Evolutionary conservation across 2,329 filamentous ascomycete species (phyloP).

Genomic region (Verticillium nonalfalfae): DNA sequence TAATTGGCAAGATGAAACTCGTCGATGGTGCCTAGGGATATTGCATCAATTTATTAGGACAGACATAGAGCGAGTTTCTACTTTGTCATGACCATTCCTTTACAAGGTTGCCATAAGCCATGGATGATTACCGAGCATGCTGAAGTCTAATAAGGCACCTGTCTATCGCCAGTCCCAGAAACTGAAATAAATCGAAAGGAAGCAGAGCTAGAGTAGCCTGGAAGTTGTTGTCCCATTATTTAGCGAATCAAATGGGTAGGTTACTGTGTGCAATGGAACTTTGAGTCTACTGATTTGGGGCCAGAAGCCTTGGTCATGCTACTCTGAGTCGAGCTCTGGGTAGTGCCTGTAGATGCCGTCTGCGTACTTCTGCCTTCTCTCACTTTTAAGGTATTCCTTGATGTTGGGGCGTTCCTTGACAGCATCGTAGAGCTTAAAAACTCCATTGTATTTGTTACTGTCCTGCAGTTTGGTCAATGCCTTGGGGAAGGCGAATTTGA

Average conservation of each 20-base stretch:
- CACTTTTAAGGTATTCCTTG: constrained; percentile 62
- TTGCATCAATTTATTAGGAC: not conserved
- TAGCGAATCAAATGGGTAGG: too few relatives aligned
- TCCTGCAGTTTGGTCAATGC: constrained; percentile 46
- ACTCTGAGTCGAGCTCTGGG: constrained; percentile 57
- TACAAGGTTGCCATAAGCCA: too few relatives aligned
- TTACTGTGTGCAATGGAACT: too few relatives aligned
- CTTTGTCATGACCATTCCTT: not conserved
- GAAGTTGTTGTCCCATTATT: too few relatives aligned
- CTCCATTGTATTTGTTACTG: constrained; percentile 47
- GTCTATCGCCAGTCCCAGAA: too few relatives aligned
- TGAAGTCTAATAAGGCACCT: too few relatives aligned
- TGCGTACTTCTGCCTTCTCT: constrained; percentile 54
- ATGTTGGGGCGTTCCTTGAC: constrained; percentile 59
- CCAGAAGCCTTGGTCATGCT: not conserved
- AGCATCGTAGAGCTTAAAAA: constrained; percentile 59
- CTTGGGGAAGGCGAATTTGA: constrained; percentile 64
- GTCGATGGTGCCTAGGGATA: constrained; percentile 3
- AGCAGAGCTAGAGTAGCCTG: too few relatives aligned
- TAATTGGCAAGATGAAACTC: constrained; percentile 8
- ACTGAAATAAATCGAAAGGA: too few relatives aligned
- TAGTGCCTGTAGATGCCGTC: constrained; percentile 68
- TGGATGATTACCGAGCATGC: too few relatives aligned
- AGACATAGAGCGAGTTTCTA: too few relatives aligned
- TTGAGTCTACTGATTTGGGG: not conserved